Conservation (phyloP, 2,329 filamentous ascomycete genomes). For the Lachnellula arida region DNA sequence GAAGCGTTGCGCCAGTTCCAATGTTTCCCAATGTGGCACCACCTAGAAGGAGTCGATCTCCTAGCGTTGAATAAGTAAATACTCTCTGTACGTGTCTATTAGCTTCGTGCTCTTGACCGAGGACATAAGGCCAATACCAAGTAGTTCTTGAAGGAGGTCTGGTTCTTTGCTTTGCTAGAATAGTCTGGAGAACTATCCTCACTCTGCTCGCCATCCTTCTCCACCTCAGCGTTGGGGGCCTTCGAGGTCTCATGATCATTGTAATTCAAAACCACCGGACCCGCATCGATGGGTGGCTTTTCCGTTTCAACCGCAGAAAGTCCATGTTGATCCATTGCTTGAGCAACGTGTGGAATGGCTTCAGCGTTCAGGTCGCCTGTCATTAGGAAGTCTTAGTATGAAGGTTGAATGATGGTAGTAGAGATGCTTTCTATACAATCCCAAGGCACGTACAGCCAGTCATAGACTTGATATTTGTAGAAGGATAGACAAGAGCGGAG, state of each 20-base stretch:
- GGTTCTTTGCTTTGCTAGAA: slow-evolving; percentile 23
- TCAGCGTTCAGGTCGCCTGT: not conserved
- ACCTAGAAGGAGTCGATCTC: slow-evolving; percentile 21
- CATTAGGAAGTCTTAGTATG: too few relatives aligned
- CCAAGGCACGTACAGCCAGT: too few relatives aligned
- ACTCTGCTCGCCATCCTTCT: not conserved
- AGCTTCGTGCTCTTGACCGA: not conserved
- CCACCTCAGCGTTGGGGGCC: not conserved
- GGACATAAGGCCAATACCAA: slow-evolving; percentile 10
- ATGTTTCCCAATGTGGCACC: slow-evolving; percentile 21
- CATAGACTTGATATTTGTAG: too few relatives aligned
- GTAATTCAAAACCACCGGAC: not conserved
- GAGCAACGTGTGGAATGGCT: not conserved
- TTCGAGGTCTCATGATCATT: not conserved
- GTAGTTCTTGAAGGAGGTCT: slow-evolving; percentile 22
- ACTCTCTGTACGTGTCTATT: slow-evolving; percentile 19
- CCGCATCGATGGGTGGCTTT: not conserved
- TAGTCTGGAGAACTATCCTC: slow-evolving; percentile 18
- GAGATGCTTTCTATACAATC: too few relatives aligned
- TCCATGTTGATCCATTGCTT: not conserved
- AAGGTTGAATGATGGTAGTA: too few relatives aligned
- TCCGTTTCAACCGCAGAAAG: not conserved
- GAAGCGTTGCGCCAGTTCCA: slow-evolving; percentile 40
- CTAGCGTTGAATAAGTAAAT: slow-evolving; percentile 24
- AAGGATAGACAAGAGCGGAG: too few relatives aligned